Evolutionary conservation across 306 rosid genomes (phyloP), one percentile per base, ranked within the genome.

Genomic region (Acacia acuminata): DNA sequence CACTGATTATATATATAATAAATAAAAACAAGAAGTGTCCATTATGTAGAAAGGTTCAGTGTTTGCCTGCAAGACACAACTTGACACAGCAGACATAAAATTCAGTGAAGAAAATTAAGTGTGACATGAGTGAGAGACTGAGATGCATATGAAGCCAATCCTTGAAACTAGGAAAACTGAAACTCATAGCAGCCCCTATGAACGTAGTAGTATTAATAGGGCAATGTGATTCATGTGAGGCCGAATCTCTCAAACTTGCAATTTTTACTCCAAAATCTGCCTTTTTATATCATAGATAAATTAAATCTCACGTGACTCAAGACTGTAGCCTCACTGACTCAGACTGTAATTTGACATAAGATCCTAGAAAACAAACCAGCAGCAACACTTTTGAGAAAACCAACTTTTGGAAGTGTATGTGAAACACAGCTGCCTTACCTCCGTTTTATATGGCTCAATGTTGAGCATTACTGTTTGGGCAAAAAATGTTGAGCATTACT

Each of bases 231-330:
- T 20, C 16, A 16, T 71, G 71, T 81, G 79, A 68, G 65, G 25
- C 32, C 51, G 4, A 0, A 69, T 20, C 36, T 4, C 36, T 34
- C 45, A 38, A 40, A 68, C 25, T 68, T 1, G 44, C 30, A 63
- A 27, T 30, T 63, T 12, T 63, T 30, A 27, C 42, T 27, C 40
- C 19, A 4, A 27, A 13, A 63, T 30, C 79, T 73, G 42, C 60
- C 61, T 17, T 68, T 60, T 51, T 0, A 22, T n/a, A 22, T 8
- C 63, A 66, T 48, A 84, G 43, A 73, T 60, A 56, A 60, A 60
- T 47, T 44, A n/a, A n/a, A n/a, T n/a, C n/a, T 63, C 88, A 82
- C 92, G 75, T 80, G 85, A 82, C 74, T 50, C 14, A 82, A 60
- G 71, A 63, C 82, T 71, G 70, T 4, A 64, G 70, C 25, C 3